phyloP scores from a whole-genome alignment of 1,284 basidiomycete species.

The Neotropicomus parvogracilis region DNA sequence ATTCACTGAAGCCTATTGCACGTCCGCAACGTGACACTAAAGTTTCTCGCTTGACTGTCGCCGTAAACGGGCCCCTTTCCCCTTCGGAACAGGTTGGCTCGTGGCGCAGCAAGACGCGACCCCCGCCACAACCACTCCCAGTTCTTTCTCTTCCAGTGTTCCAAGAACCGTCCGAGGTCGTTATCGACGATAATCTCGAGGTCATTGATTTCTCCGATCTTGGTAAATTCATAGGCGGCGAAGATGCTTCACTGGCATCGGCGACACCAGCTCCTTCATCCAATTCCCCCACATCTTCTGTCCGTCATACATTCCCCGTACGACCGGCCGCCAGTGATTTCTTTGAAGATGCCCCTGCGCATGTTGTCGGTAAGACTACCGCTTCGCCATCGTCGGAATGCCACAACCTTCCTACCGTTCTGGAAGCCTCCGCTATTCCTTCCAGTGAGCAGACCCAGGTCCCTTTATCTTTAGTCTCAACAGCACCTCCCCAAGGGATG shows the following conservation, averaged over 20 bases:
- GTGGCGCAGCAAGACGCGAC: conserved; percentile 56
- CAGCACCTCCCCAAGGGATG: conserved; percentile 7
- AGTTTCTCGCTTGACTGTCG: conserved; percentile 25
- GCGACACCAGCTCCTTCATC: conserved; percentile 18
- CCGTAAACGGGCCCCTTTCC: conserved; percentile 24
- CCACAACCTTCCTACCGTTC: conserved; percentile 16
- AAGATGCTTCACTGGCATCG: conserved; percentile 12
- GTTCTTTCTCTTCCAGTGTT: conserved; percentile 39
- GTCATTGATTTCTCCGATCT: conserved; percentile 76
- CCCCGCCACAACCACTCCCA: conserved; percentile 24
- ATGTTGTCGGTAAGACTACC: conserved; percentile 35
- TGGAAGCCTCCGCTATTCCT: conserved; percentile 15
- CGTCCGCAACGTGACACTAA: conserved; percentile 27
- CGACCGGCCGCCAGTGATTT: conserved; percentile 66
- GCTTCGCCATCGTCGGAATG: conserved; percentile 22
- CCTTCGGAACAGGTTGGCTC: conserved; percentile 47
- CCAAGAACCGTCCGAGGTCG: conserved; percentile 44
- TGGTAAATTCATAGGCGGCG: conserved; percentile 57
- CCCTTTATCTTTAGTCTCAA: not conserved
- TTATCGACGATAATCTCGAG: conserved; percentile 60
- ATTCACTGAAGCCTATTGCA: conserved; percentile 32
- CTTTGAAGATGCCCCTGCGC: conserved; percentile 48
- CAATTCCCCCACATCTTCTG: conserved; percentile 16
- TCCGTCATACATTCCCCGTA: conserved; percentile 25
- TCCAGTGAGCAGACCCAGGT: conserved; percentile 13